phyloP scores from a whole-genome alignment of 768 basidiomycete species.

The Trametes gibbosa region DNA sequence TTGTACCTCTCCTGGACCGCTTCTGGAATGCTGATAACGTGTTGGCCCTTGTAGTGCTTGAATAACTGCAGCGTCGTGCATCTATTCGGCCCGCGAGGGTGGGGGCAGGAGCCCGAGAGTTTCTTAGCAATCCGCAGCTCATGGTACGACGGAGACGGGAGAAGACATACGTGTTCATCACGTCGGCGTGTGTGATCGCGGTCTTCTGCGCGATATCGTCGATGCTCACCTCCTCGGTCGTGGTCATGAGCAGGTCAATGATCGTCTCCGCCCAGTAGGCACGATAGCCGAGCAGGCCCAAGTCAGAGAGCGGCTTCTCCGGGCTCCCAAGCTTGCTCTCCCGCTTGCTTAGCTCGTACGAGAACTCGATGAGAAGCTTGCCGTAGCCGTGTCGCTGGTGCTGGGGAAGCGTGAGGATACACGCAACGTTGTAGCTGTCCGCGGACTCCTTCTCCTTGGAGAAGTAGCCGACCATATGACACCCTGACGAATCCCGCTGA shows the following conservation, averaged over 20 bases:
- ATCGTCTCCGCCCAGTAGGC: conserved; percentile 98
- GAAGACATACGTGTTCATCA: conserved; percentile 92
- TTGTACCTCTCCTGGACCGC: conserved; percentile 88
- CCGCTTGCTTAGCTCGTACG: conserved; percentile 95
- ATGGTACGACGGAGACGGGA: not conserved
- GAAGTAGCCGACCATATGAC: conserved; percentile 96
- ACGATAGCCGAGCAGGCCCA: conserved; percentile 89
- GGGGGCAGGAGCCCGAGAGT: not conserved
- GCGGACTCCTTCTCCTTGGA: conserved; percentile 99
- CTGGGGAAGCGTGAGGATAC: conserved; percentile 97
- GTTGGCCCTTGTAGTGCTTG: conserved; percentile 93
- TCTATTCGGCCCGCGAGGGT: conserved; percentile 39
- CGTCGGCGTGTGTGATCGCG: conserved; percentile 90
- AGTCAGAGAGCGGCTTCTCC: conserved; percentile 94
- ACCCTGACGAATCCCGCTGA: conserved; percentile 83
- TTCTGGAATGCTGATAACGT: conserved; percentile 90
- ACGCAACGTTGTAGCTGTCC: conserved; percentile 98
- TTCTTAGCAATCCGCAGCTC: conserved; percentile 20
- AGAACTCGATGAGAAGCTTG: conserved; percentile 94
- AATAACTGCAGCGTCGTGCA: conserved; percentile 93
- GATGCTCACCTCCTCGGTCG: conserved; percentile 75
- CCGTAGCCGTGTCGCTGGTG: conserved; percentile 97
- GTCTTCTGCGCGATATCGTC: conserved; percentile 98
- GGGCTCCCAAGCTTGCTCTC: conserved; percentile 95
- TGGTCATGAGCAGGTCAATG: conserved; percentile 78